These are phyloP conservation scores for Lactarius evosmus DNA, from an alignment of 768 basidiomycete species.

Conservation along the genomic window DNA sequence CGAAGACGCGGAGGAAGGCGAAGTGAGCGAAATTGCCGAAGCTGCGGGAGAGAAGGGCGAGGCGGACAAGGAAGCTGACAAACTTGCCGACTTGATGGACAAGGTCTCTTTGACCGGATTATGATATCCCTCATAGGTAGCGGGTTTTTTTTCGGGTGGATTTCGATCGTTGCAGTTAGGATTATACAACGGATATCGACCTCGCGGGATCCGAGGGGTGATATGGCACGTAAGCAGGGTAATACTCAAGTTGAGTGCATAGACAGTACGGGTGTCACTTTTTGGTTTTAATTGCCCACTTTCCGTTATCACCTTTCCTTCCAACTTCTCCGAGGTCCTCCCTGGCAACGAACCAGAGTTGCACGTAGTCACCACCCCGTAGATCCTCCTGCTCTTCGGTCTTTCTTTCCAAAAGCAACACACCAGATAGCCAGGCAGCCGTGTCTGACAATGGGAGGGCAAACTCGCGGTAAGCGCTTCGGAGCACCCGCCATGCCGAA, in stretches of 20 bases:
- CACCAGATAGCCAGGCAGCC: conserved; percentile 16
- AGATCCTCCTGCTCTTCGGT: neutral
- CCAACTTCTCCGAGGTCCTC: conserved; percentile 24
- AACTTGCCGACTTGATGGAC: conserved; percentile 62
- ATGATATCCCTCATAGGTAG: conserved; percentile 6
- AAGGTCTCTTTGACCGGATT: conserved; percentile 45
- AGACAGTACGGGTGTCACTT: conserved; percentile 1
- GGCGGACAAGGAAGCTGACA: conserved; percentile 44
- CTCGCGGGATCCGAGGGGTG: neutral
- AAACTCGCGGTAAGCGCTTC: conserved; percentile 25
- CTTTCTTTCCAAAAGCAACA: conserved; percentile 19
- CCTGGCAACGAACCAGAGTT: conserved; percentile 20
- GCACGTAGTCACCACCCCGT: neutral
- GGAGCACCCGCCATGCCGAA: conserved; percentile 22
- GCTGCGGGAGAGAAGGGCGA: conserved; percentile 35
- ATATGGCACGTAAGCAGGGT: conserved; percentile 1
- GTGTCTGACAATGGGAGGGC: conserved; percentile 12
- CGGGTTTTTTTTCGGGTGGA: neutral
- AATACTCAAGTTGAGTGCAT: neutral
- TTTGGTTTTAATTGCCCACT: conserved; percentile 20
- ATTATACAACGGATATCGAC: conserved; percentile 11
- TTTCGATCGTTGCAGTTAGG: conserved; percentile 7
- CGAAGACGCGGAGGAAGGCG: conserved; percentile 35
- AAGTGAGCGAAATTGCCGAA: conserved; percentile 30
- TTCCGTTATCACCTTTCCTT: conserved; percentile 21